Percentiles rank a stretch among this genome's conserved stretches.
phyloP scores from a whole-genome alignment of 1,139 yeast species.

The Yamadazyma triangularis region DNA sequence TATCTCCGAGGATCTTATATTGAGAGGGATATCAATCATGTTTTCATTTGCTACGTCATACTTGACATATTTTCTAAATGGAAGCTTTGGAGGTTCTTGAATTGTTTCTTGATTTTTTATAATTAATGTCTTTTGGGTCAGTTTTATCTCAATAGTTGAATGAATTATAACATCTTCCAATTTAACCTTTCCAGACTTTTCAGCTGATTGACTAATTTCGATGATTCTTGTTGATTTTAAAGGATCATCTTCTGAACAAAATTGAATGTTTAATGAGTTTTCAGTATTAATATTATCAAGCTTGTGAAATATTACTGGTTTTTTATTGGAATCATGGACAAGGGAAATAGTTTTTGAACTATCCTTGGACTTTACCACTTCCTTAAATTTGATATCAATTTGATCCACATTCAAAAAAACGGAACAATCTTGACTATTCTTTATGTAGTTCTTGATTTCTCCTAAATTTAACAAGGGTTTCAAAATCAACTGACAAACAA shows the following conservation, averaged over 20 bases:
- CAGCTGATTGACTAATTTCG: slow-evolving; percentile 20
- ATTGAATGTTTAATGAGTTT: too few relatives aligned
- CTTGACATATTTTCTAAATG: slow-evolving; percentile 4
- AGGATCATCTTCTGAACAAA: too few relatives aligned
- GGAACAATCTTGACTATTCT: not conserved
- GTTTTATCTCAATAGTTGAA: slow-evolving; percentile 1
- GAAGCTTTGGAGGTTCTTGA: not conserved
- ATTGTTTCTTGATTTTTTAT: slow-evolving; percentile 2
- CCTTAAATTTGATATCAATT: slow-evolving; percentile 4
- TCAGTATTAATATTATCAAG: too few relatives aligned
- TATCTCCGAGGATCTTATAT: slow-evolving; percentile 2
- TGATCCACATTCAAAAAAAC: slow-evolving; percentile 2
- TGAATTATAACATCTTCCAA: slow-evolving; percentile 16
- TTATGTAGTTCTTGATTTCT: slow-evolving; percentile 1
- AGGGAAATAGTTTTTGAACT: too few relatives aligned
- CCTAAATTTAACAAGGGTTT: slow-evolving; percentile 3
- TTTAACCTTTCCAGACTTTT: slow-evolving; percentile 20
- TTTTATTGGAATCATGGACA: too few relatives aligned
- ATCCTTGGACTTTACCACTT: not conserved
- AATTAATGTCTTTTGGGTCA: too few relatives aligned
- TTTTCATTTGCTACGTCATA: slow-evolving; percentile 5
- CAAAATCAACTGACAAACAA: slow-evolving; percentile 8
- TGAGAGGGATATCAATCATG: slow-evolving; percentile 6
- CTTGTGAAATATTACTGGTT: too few relatives aligned
- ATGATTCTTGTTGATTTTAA: slow-evolving; percentile 14